phyloP scores from a whole-genome alignment of 1,284 basidiomycete genomes.

The Rhodotorula sp. region DNA sequence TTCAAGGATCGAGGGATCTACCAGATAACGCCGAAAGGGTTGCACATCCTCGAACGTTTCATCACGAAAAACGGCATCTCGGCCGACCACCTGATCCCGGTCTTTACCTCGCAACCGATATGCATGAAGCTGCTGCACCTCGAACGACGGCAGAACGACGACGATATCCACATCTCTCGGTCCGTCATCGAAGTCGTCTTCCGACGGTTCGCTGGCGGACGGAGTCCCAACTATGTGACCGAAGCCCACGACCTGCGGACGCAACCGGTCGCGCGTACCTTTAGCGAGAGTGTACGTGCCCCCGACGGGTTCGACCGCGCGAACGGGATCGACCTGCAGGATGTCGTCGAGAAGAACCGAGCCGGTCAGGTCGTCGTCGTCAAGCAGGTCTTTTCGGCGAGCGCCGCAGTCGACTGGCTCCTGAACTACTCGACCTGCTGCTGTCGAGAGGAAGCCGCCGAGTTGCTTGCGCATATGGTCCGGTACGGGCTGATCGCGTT shows the following conservation, averaged over 20 bases:
- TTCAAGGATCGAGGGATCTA: slow-evolving; percentile 99
- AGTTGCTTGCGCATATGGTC: slow-evolving; percentile 96
- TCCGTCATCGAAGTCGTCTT: slow-evolving; percentile 92
- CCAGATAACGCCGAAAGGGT: slow-evolving; percentile 91
- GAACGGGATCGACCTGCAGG: slow-evolving; percentile 54
- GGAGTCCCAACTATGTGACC: slow-evolving; percentile 68
- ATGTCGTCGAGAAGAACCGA: slow-evolving; percentile 61
- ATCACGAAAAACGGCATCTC: slow-evolving; percentile 97
- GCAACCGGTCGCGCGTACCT: slow-evolving; percentile 30
- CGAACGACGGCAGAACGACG: slow-evolving; percentile 85
- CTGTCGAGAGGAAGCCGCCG: slow-evolving; percentile 92
- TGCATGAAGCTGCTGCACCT: slow-evolving; percentile 97
- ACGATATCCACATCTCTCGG: slow-evolving; percentile 95
- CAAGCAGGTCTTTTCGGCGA: slow-evolving; percentile 81
- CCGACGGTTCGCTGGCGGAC: slow-evolving; percentile 81
- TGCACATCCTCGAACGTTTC: slow-evolving; percentile 97
- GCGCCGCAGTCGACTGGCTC: slow-evolving; percentile 90
- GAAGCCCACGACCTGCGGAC: slow-evolving; percentile 39
- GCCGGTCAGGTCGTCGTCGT: slow-evolving; percentile 46
- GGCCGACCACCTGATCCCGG: slow-evolving; percentile 82
- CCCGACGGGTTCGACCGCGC: slow-evolving; percentile 52
- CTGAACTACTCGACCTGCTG: slow-evolving; percentile 96
- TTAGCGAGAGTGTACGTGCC: slow-evolving; percentile 46
- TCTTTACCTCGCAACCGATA: slow-evolving; percentile 91
- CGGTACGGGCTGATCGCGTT: slow-evolving; percentile 85